Conservation (phyloP, 1,284 basidiomycete genomes). For the Boletus semigastroideus region DNA sequence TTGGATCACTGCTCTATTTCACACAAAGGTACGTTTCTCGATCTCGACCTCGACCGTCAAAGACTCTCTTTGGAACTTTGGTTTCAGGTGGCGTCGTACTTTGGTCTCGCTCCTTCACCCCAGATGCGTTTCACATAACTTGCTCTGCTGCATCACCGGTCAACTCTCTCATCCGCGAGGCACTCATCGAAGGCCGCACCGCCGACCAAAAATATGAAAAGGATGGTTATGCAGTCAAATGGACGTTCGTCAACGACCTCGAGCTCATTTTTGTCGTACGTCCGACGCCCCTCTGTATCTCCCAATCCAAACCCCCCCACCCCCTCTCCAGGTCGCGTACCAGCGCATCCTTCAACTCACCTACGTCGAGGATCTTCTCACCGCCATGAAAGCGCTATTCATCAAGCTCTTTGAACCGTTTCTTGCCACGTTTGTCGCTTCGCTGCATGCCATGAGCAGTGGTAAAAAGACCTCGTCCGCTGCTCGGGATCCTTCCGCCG, state of each 20-base stretch:
- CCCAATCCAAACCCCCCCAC: slow-evolving; percentile 3
- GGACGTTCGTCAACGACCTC: slow-evolving; percentile 90
- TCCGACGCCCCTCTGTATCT: slow-evolving; percentile 11
- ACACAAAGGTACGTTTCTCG: slow-evolving; percentile 75
- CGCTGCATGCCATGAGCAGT: slow-evolving; percentile 62
- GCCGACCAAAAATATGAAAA: slow-evolving; percentile 83
- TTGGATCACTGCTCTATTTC: slow-evolving; percentile 89
- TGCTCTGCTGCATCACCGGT: slow-evolving; percentile 83
- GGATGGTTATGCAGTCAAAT: slow-evolving; percentile 89
- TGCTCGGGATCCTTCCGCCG: slow-evolving; percentile 36
- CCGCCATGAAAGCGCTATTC: slow-evolving; percentile 80
- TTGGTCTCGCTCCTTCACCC: slow-evolving; percentile 92
- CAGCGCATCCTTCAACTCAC: slow-evolving; percentile 95
- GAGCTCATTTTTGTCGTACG: slow-evolving; percentile 93
- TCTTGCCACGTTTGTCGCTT: slow-evolving; percentile 77
- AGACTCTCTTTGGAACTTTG: neutral
- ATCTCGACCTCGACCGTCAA: neutral
- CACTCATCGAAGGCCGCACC: slow-evolving; percentile 82
- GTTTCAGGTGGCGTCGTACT: slow-evolving; percentile 82
- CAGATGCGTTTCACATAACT: slow-evolving; percentile 72
- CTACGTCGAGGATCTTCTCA: slow-evolving; percentile 89
- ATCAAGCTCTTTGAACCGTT: slow-evolving; percentile 84
- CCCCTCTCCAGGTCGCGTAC: slow-evolving; percentile 82
- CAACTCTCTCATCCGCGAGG: slow-evolving; percentile 87
- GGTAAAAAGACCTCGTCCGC: slow-evolving; percentile 39